phyloP scores from a whole-genome alignment of 495 filamentous ascomycete genomes.

The Extremus antarcticus region DNA sequence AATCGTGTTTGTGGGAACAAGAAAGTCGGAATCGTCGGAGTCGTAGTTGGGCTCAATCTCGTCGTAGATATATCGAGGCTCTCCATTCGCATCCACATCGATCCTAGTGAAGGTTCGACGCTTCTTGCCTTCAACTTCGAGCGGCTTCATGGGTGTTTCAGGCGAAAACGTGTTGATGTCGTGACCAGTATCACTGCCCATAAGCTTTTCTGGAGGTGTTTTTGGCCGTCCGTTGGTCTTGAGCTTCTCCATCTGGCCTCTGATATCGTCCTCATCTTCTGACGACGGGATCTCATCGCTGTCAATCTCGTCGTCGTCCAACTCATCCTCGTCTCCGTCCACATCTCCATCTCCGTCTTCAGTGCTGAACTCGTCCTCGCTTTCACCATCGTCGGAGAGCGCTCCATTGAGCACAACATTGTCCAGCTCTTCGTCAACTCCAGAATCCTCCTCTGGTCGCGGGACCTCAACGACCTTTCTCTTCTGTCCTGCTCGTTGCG shows the following conservation, averaged over 20 bases:
- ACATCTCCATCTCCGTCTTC: constrained; percentile 10
- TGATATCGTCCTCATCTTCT: constrained; percentile 38
- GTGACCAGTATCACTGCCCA: constrained; percentile 8
- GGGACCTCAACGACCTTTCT: constrained; percentile 48
- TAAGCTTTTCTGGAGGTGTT: constrained; percentile 21
- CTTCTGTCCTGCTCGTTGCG: constrained; percentile 31
- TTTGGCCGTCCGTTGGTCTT: constrained; percentile 19
- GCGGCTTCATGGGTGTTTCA: constrained; percentile 12
- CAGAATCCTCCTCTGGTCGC: constrained; percentile 21
- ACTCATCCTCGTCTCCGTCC: constrained; percentile 38
- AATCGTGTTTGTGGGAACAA: constrained; percentile 75
- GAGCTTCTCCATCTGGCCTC: constrained; percentile 21
- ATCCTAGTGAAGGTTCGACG: constrained; percentile 46
- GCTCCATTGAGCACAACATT: constrained; percentile 53
- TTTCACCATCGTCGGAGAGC: constrained; percentile 26
- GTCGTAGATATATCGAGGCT: constrained; percentile 63
- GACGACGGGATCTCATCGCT: constrained; percentile 43
- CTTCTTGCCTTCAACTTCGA: constrained; percentile 18
- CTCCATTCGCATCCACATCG: constrained; percentile 59
- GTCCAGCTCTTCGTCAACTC: constrained; percentile 42
- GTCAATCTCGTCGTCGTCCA: constrained; percentile 33
- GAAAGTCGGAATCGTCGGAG: constrained; percentile 81
- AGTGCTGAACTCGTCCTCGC: constrained; percentile 19
- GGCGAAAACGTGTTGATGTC: constrained; percentile 9
- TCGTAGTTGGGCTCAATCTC: constrained; percentile 95